A percentile compares a stretch with the other conserved stretches of the same genome.
These are phyloP conservation scores for Ricinus communis DNA, from an alignment of 345 rosid species.

Conservation along the genomic window DNA sequence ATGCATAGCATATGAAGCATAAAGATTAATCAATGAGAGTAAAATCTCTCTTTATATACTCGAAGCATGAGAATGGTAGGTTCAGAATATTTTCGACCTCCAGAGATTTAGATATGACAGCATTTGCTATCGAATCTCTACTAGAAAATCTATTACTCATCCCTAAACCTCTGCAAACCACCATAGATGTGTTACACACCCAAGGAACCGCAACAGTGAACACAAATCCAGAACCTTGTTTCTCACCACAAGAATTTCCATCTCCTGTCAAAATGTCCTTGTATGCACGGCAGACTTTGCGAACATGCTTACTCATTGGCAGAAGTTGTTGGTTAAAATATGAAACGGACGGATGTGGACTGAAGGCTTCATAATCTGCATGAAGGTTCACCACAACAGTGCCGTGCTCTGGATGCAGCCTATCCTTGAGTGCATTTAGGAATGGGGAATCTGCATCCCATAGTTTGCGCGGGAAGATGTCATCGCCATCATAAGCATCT, in stretches of 20 bases:
- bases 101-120: conserved; percentile 47
- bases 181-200: conserved; percentile 71
- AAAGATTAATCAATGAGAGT: conserved; percentile 35
- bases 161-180: conserved; percentile 60
- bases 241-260: conserved; percentile 12
- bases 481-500: conserved; percentile 94
- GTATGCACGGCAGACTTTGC: conserved; percentile 59
- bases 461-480: conserved; percentile 74
- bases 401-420: conserved; percentile 71
- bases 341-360: conserved; percentile 27
- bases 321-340: conserved; percentile 34
- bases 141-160: conserved; percentile 22
- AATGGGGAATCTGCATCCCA: conserved; percentile 76
- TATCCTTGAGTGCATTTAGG: conserved; percentile 51
- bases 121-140: conserved; percentile 35
- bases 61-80: conserved; percentile 69
- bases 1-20: no score
- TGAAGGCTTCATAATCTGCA: conserved; percentile 47
- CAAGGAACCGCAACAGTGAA: conserved; percentile 71
- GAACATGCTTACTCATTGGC: conserved; percentile 53
- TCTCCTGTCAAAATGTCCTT: conserved; percentile 46
- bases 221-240: conserved; percentile 39
- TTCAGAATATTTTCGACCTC: conserved; percentile 52
- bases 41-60: conserved; percentile 58
- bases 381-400: conserved; percentile 89